Percentiles rank a stretch among this genome's conserved stretches.
phyloP scores from a whole-genome alignment of 805 yeast species.

The Pichia heedii region DNA sequence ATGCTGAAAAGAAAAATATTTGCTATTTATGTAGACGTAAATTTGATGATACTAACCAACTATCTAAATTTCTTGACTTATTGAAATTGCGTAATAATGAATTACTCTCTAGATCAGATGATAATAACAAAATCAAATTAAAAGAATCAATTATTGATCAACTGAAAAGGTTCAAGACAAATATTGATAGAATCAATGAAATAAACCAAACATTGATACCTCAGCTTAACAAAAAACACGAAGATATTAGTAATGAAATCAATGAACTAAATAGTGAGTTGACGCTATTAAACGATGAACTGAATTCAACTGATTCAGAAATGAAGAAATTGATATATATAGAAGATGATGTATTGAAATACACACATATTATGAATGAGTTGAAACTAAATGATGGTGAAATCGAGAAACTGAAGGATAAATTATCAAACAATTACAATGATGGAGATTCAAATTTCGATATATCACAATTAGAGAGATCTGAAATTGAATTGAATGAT shows the following conservation, averaged over 20 bases:
- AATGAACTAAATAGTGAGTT: not conserved
- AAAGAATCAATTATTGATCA: conserved; percentile 22
- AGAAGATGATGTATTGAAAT: conserved; percentile 6
- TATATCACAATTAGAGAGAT: not conserved
- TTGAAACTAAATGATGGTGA: conserved; percentile 8
- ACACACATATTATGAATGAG: conserved; percentile 4
- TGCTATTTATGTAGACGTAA: conserved; percentile 70
- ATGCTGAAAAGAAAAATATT: conserved; percentile 46
- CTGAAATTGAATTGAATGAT: not conserved
- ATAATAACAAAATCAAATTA: conserved; percentile 15
- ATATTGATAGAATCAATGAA: conserved; percentile 14
- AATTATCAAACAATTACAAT: conserved; percentile 12
- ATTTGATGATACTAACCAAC: conserved; percentile 36
- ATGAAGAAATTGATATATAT: conserved; percentile 10
- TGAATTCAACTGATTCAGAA: not conserved
- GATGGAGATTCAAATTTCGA: conserved; percentile 23
- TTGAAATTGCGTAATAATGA: conserved; percentile 19
- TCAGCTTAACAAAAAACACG: conserved; percentile 1
- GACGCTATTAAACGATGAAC: not conserved
- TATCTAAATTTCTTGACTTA: conserved; percentile 17
- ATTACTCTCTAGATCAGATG: conserved; percentile 11
- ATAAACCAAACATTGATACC: conserved; percentile 25
- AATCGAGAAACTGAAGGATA: conserved; percentile 4
- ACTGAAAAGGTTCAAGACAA: not conserved
- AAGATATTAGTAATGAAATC: not conserved